A percentile compares a stretch with the other conserved stretches of the same genome.
Conservation (phyloP, 2,329 filamentous ascomycete species). For the Xylariales sp. region DNA sequence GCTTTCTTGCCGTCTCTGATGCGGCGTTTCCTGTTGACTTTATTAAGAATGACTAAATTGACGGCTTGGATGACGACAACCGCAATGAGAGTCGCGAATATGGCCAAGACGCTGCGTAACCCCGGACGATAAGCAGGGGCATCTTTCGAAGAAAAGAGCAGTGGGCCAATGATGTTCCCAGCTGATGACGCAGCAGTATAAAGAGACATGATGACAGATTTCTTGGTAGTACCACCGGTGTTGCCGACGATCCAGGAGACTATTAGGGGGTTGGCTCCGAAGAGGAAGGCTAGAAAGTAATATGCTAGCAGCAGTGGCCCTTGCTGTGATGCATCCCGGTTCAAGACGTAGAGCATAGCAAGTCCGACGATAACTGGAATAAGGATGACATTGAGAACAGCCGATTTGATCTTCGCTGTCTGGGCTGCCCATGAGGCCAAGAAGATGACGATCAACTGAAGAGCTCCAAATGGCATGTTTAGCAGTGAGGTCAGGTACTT, state of each 20-base stretch:
- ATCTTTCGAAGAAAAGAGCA: constrained; percentile 55
- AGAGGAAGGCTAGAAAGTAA: constrained; percentile 63
- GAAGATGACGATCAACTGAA: constrained; percentile 57
- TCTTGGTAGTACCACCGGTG: constrained; percentile 64
- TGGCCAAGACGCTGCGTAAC: constrained; percentile 48
- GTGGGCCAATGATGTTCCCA: constrained; percentile 63
- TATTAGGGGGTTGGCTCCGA: constrained; percentile 60
- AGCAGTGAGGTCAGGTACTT: constrained; percentile 54
- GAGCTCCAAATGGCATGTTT: constrained; percentile 62
- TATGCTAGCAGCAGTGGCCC: constrained; percentile 53
- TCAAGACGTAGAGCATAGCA: constrained; percentile 51
- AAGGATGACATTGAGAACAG: constrained; percentile 48
- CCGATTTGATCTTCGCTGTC: constrained; percentile 51
- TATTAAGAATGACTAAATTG: constrained; percentile 54
- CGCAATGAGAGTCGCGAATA: constrained; percentile 49
- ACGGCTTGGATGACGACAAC: constrained; percentile 49
- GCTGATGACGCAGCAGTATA: constrained; percentile 59
- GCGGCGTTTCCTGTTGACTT: constrained; percentile 47
- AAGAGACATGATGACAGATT: constrained; percentile 57
- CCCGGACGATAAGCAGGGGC: constrained; percentile 56
- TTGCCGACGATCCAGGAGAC: constrained; percentile 67
- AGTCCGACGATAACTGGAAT: constrained; percentile 58
- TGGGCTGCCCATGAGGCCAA: constrained; percentile 52
- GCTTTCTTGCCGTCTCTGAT: constrained; percentile 57
- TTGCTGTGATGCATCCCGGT: constrained; percentile 35